Base-by-base conservation (phyloP, 768 basidiomycete genomes). In the Boletus pseudo-olivaceus region DNA sequence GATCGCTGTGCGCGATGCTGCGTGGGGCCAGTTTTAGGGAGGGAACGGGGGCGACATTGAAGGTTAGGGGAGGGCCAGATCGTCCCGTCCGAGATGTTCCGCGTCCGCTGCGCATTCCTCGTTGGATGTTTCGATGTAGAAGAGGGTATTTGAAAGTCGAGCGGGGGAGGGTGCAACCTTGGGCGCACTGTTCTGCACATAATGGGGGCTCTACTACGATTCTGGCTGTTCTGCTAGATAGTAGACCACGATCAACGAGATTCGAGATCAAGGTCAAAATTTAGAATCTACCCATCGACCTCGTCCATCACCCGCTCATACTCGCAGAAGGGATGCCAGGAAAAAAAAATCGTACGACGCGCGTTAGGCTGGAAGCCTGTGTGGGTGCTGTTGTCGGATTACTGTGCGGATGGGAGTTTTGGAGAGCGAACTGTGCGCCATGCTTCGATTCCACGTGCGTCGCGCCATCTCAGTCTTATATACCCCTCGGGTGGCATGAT, bases 351-450 rank as follows among this genome's bases (percentile, higher is more conserved):
- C 46, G 19, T 48, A 48, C 37, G 47, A 47, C 30, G n/a, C 12
- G 23, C 26, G n/a, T 37, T 26, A 38, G 26, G 55, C 20, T 19
- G 11, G 11, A 43, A n/a, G 40, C 19, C 10, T 26, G 41, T 23
- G 40, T 29, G 34, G 29, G 40, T 8, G 29, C 14, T 34, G 49
- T 40, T 27, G 43, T 40, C 29, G 30, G 49, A 47, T 32, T 15
- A 46, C 49, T 47, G 47, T 56, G 53, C 27, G 52, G 41, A 46
- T n/a, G 19, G 15, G n/a, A n/a, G 23, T 17, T 14, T 15, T 49
- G 30, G n/a, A 51, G 39, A 23, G 15, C 7, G 33, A 9, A 15
- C 39, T 19, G 23, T 45, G 3, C 1, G 20, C 15, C 12, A 7
- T 29, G 38, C 47, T n/a, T 19, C 19, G 29, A 41, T 50, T 30